A percentile compares a stretch with the other conserved stretches of the same genome.
phyloP scores from a whole-genome alignment of 2,329 filamentous ascomycete genomes.

The Cytospora chrysosperma region DNA sequence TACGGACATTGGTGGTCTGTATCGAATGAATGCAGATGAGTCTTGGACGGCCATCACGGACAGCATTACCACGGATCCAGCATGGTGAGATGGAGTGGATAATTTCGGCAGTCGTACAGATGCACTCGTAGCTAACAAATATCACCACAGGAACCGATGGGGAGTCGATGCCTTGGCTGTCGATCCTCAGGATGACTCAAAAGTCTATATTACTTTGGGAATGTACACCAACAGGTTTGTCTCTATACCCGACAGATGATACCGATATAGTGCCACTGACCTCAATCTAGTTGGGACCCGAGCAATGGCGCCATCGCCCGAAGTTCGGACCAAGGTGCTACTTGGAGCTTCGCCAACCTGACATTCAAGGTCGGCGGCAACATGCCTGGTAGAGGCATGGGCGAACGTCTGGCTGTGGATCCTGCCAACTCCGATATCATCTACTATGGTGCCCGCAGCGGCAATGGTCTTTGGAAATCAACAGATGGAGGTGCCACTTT shows the following conservation, averaged over 20 bases:
- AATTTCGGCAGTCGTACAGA: neutral
- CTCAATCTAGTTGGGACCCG: slow-evolving; percentile 41
- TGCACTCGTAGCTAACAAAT: neutral
- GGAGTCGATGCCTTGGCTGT: slow-evolving; percentile 57
- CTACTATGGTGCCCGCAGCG: slow-evolving; percentile 58
- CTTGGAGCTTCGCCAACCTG: slow-evolving; percentile 49
- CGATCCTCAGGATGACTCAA: slow-evolving; percentile 51
- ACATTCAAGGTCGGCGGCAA: slow-evolving; percentile 62
- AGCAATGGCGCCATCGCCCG: slow-evolving; percentile 54
- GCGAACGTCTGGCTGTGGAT: slow-evolving; percentile 58
- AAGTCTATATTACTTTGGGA: slow-evolving; percentile 54
- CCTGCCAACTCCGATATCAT: slow-evolving; percentile 56
- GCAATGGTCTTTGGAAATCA: slow-evolving; percentile 59
- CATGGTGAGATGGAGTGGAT: slow-evolving; percentile 8
- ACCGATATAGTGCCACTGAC: neutral
- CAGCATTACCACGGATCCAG: slow-evolving; percentile 19
- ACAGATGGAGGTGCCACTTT: slow-evolving; percentile 56
- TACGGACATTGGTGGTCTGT: slow-evolving; percentile 58
- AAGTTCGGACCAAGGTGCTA: slow-evolving; percentile 52
- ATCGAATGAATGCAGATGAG: slow-evolving; percentile 54
- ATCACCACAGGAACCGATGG: slow-evolving; percentile 48
- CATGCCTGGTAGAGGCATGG: slow-evolving; percentile 60
- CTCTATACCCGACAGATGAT: too few relatives aligned
- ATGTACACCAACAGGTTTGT: slow-evolving; percentile 56
- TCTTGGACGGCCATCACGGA: slow-evolving; percentile 20